phyloP scores from a whole-genome alignment of 2,329 filamentous ascomycete species.

The Diaporthe amygdali region DNA sequence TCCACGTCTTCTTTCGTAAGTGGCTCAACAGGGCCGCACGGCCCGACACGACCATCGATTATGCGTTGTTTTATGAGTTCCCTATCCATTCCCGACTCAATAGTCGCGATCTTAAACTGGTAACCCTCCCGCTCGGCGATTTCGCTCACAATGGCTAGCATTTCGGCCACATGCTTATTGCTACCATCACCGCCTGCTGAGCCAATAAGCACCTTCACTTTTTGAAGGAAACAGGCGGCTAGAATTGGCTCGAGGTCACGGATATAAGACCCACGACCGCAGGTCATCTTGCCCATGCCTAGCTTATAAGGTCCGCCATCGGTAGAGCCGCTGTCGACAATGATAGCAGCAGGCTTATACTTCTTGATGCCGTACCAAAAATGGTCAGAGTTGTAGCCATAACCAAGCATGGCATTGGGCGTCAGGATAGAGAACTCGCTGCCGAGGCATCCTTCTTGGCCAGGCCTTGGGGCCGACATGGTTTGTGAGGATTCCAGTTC shows the following conservation, averaged over 20 bases:
- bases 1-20: neutral
- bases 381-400: slow-evolving; percentile 31
- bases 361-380: neutral
- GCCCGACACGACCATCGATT: neutral
- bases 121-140: neutral
- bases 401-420: slow-evolving; percentile 33
- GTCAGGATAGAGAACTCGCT: slow-evolving; percentile 28
- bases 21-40: neutral
- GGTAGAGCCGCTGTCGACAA: slow-evolving; percentile 33
- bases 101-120: neutral
- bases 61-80: neutral
- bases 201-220: slow-evolving; percentile 28
- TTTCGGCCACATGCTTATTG: slow-evolving; percentile 32
- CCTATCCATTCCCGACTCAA: neutral
- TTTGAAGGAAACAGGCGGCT: slow-evolving; percentile 26
- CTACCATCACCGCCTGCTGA: slow-evolving; percentile 51
- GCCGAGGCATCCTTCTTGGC: no score
- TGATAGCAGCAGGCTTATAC: slow-evolving; percentile 26
- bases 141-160: neutral
- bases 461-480: neutral
- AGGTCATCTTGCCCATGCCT: slow-evolving; percentile 26
- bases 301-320: slow-evolving; percentile 32
- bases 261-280: slow-evolving; percentile 22
- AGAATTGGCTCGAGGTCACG: slow-evolving; percentile 27
- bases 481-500: no score